phyloP scores from a whole-genome alignment of 1,284 basidiomycete species.

The Rhodotorula mucilaginosa region DNA sequence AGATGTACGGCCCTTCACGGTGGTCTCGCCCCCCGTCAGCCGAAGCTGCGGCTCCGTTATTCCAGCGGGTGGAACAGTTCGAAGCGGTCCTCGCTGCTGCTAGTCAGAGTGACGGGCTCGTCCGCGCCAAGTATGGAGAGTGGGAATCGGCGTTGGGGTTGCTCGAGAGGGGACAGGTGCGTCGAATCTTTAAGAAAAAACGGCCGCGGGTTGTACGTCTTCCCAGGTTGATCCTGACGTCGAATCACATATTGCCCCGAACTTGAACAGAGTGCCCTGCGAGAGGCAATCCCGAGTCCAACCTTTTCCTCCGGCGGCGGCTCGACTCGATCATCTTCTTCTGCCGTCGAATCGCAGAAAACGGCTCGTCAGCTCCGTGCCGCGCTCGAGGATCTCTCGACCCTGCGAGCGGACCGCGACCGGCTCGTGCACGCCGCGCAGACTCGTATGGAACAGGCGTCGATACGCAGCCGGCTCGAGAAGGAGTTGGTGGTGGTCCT shows the following conservation, averaged over 20 bases:
- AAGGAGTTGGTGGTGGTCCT: conserved; percentile 57
- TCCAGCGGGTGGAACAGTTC: conserved; percentile 68
- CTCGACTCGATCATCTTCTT: neutral
- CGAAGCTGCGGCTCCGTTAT: conserved; percentile 71
- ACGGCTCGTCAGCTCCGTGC: conserved; percentile 63
- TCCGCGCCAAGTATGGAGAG: conserved; percentile 78
- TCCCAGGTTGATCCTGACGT: neutral
- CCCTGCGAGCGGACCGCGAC: conserved; percentile 62
- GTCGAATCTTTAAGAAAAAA: conserved; percentile 50
- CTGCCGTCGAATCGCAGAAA: conserved; percentile 2
- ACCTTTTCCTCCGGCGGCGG: neutral
- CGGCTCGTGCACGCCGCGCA: conserved; percentile 67
- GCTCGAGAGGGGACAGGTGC: conserved; percentile 50
- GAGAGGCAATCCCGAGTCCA: neutral
- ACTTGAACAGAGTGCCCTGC: neutral
- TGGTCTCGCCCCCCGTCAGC: conserved; percentile 65
- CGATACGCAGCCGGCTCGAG: conserved; percentile 70
- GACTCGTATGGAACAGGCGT: conserved; percentile 65
- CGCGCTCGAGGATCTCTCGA: conserved; percentile 76
- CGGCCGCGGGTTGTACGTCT: neutral
- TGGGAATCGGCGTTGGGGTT: conserved; percentile 73
- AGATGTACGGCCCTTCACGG: conserved; percentile 55
- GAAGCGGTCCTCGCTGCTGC: conserved; percentile 71
- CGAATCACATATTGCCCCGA: neutral
- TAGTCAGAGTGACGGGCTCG: conserved; percentile 67